Evolutionary conservation across 2,329 filamentous ascomycete species (phyloP), one percentile per base, ranked within the genome.

Genomic region (Macrophomina pseudophaseolina): DNA sequence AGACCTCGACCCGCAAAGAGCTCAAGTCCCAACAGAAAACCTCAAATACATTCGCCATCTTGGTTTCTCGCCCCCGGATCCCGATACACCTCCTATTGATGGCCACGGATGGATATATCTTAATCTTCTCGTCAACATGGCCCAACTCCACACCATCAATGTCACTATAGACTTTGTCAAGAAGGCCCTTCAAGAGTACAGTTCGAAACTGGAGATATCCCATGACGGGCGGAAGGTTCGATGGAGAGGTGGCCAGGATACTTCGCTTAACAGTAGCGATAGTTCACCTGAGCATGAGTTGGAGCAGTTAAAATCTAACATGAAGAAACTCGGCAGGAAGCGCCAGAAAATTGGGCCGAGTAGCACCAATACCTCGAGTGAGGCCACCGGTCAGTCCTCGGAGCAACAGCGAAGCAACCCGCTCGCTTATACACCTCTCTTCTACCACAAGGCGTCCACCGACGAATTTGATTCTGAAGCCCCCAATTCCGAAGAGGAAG

Each of bases 41-140:
- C 88, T 95, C 77, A 85, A 91, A 7, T 94, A 93, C 73, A 91
- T 93, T 70, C 87, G 89, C 6, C 91, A 93, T 75, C 80, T 94
- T 12, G 90, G 90, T 11, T 83, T 92, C 69, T 83, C 86, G 0
- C 87, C 88, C 0, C 87, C 88, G 0, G 83, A 90, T 56, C 53
- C 53, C n/a, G 64, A 66, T 8, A 54, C 11, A 6, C 33, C 52
- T 3, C 64, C 64, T 1, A 80, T 80, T 9, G 84, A 88, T 0
- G 88, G 90, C 65, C 88, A 93, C 32, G 91, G 91, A 4, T 95
- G 92, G 92, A 88, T 94, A 0, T 94, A 94, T 71, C 80, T 95
- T 6, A 95, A 95, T 71, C 80, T 96, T 0, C 83, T 96, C 1
- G 89, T 90, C 74, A 93, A 90, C 73, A 86, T 96, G 82, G 92